A percentile compares a stretch with the other conserved stretches of the same genome.
These are phyloP conservation scores for Podospora australis DNA, from an alignment of 495 filamentous ascomycete species.

Conservation along the genomic window DNA sequence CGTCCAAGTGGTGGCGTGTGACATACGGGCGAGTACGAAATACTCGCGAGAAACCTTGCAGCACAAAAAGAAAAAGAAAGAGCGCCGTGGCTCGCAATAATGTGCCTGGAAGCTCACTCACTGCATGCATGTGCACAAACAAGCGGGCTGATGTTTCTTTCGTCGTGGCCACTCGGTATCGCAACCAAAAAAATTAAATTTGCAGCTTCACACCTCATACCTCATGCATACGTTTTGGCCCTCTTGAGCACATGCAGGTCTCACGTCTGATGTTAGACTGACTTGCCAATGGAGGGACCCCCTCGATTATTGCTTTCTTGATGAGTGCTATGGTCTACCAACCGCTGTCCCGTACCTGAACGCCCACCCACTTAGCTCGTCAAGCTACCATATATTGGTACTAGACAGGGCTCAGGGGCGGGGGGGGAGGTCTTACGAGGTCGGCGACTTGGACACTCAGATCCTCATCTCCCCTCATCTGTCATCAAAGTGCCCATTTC, in stretches of 20 bases:
- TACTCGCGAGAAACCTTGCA: too few species aligned
- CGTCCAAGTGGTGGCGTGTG: not conserved
- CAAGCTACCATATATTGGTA: conserved; percentile 10
- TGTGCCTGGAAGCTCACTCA: conserved; percentile 1
- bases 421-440: conserved; percentile 2
- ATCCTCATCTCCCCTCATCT: not conserved
- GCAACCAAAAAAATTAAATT: conserved; percentile 3
- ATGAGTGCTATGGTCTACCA: not conserved
- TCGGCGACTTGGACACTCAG: conserved; percentile 9
- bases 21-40: not conserved
- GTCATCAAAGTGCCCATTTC: not conserved
- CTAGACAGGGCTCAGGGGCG: conserved; percentile 5
- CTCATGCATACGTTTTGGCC: conserved; percentile 21
- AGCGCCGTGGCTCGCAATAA: not conserved
- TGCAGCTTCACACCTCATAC: conserved; percentile 19
- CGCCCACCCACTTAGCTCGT: conserved; percentile 15
- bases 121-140: conserved; percentile 2
- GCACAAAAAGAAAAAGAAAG: not conserved
- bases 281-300: not conserved
- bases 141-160: conserved; percentile 8
- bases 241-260: conserved; percentile 23
- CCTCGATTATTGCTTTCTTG: not conserved
- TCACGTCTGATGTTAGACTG: conserved; percentile 14
- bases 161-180: conserved; percentile 8
- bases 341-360: not conserved